Evolutionary conservation across 495 filamentous ascomycete species (phyloP), one percentile per base, ranked within the genome.

Genomic region (Talaromyces wortmannii): DNA sequence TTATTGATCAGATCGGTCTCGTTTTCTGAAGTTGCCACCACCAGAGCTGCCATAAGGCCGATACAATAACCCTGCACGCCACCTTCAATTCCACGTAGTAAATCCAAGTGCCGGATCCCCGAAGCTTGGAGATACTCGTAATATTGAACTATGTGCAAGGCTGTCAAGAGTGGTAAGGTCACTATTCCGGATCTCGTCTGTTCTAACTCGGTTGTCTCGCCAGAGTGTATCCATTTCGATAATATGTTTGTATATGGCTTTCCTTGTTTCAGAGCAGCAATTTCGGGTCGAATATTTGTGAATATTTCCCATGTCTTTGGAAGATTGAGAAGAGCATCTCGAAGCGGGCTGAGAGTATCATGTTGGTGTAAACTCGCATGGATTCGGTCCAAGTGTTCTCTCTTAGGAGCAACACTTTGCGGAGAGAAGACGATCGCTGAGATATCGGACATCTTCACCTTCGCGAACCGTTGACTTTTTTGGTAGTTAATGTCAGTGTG

Each of bases 91-190:
- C 5, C 8, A 13, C 8, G 8, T 13, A 40, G 8, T 10, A 40
- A 40, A 8, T 40, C 8, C 36, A 8, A 13, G 15, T 48, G 45
- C 6, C 10, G 15, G 2, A 10, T 10, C 2, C 10, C 8, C 2
- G 8, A 16, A n/a, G 58, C 40, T 4, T 64, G 57, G 10, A 71
- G 61, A 54, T 63, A 69, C 45, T 63, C 57, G 16, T 67, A 60
- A 56, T 69, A 71, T 45, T 71, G 68, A 31, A 44, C 54, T 13
- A 64, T 59, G 45, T 71, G 68, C 15, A 68, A 57, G 5, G 61
- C 46, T 15, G 59, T 52, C 4, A 68, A 57, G 16, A 67, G 42
- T 4, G 67, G 65, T 17, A 69, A 56, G n/a, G 63, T 50, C 16
- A 65, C n/a, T 17, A 67, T 68, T 10, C 61, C 63, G 7, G 67